Conservation (phyloP, 768 basidiomycete genomes). For the Dentipellis sp. region DNA sequence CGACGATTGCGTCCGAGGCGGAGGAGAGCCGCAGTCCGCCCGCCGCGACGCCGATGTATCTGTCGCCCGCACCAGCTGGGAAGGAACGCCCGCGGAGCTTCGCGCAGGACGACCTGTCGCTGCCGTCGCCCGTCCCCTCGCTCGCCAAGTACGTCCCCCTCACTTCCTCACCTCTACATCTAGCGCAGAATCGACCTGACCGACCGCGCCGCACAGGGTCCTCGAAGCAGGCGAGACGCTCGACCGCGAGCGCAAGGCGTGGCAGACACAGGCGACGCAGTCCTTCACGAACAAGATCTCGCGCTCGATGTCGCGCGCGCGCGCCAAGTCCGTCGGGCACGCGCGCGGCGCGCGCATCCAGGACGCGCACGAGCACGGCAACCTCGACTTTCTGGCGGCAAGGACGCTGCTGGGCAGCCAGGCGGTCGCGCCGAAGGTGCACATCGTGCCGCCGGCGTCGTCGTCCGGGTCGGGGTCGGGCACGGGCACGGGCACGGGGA, state of each 20-base stretch:
- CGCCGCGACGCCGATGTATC: slow-evolving; percentile 7
- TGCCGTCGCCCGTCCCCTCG: slow-evolving; percentile 53
- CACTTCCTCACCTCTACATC: background rate
- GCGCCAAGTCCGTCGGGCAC: slow-evolving; percentile 46
- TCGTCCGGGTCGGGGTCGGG: slow-evolving; percentile 14
- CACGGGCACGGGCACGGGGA: slow-evolving; percentile 9
- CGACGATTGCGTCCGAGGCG: background rate
- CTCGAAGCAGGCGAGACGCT: slow-evolving; percentile 54
- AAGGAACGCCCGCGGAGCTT: slow-evolving; percentile 44
- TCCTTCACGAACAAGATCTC: slow-evolving; percentile 61
- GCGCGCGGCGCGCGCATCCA: slow-evolving; percentile 13
- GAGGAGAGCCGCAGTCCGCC: slow-evolving; percentile 9
- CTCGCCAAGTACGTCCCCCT: slow-evolving; percentile 30
- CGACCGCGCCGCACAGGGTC: slow-evolving; percentile 34
- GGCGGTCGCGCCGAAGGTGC: slow-evolving; percentile 36
- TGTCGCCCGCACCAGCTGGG: background rate
- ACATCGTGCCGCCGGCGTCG: slow-evolving; percentile 14
- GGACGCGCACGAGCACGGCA: slow-evolving; percentile 20
- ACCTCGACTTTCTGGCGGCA: slow-evolving; percentile 54
- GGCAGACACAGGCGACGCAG: slow-evolving; percentile 52
- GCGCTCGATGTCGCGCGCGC: slow-evolving; percentile 52
- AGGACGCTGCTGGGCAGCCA: slow-evolving; percentile 62
- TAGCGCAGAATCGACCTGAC: background rate
- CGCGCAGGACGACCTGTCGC: slow-evolving; percentile 48
- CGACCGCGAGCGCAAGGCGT: slow-evolving; percentile 52